Base-by-base conservation (phyloP, 2,329 filamentous ascomycete species). In the Penicillium sp. region DNA sequence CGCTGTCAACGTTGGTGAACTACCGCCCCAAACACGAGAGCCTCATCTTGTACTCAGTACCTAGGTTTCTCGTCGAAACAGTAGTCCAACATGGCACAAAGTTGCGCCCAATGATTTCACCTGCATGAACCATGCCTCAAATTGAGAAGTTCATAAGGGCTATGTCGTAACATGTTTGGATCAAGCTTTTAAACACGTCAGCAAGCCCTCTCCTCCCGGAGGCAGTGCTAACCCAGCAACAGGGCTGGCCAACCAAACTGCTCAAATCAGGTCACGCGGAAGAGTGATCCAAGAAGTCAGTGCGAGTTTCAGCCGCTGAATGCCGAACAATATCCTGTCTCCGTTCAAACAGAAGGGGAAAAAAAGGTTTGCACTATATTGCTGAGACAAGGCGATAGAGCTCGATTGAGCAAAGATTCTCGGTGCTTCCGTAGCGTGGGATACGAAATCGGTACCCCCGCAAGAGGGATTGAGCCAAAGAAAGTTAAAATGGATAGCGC, bases 101-200 rank as follows among this genome's bases (percentile, higher is more conserved):
- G 14, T 36, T 9, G 32, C 16, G 26, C 26, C 35, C 43, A 13
- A 50, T 34, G 40, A 27, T 32, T 23, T 34, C 51, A 53, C 34
- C 23, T 50, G 34, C 46, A 50, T 44, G 51, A 50, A 50, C 39
- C 47, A 39, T 27, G n/a, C 32, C 16, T 39, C 26, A n/a, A 34
- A 49, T 35, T 29, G 26, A 14, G 11, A 23, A 44, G 23, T 29
- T 30, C n/a, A 23, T 8, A n/a, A 34, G 29, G 10, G 26, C 32
- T n/a, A 27, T 14, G 5, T 11, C 14, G 26, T 11, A 16, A 11
- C 18, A 27, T 19, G 32, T 35, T 35, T 30, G 2, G 50, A 46
- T 42, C 32, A 13, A 51, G 38, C 42, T 55, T 45, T 56, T 47
- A 52, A 47, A 59, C 59, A 61, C 53, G 58, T 63, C 57, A 62